Percentiles rank a stretch among this genome's conserved stretches.
These are phyloP conservation scores for Leavenworthia alabamica DNA, from an alignment of 345 rosid genomes.

Conservation along the genomic window DNA sequence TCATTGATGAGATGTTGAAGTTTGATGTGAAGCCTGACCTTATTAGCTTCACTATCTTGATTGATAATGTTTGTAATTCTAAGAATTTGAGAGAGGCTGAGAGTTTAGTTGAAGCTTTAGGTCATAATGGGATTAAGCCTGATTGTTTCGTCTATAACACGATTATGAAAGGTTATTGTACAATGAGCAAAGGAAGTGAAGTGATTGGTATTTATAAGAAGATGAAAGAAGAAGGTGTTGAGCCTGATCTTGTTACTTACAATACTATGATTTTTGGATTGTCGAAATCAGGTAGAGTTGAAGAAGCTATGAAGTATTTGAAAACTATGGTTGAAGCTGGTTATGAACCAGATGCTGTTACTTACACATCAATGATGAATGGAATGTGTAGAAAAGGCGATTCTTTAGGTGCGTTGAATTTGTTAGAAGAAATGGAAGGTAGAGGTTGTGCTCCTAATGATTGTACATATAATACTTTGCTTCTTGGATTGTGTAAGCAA, in stretches of 20 bases:
- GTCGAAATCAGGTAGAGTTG: conserved; percentile 69
- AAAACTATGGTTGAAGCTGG: conserved; percentile 58
- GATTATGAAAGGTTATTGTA: conserved; percentile 84
- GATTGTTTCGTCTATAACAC: conserved; percentile 81
- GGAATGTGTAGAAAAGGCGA: conserved; percentile 89
- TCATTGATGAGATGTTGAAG: conserved; percentile 51
- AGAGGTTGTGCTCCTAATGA: conserved; percentile 63
- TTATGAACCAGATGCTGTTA: conserved; percentile 57
- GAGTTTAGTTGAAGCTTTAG: conserved; percentile 41
- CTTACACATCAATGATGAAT: conserved; percentile 83
- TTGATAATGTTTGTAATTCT: conserved; percentile 80
- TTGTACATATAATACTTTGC: conserved; percentile 75
- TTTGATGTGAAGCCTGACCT: conserved; percentile 56
- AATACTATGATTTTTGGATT: conserved; percentile 85
- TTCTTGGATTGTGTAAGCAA: conserved; percentile 71
- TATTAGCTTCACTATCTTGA: conserved; percentile 75
- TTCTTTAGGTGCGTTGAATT: conserved; percentile 50
- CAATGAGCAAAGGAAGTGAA: conserved; percentile 62
- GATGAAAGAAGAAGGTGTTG: conserved; percentile 75
- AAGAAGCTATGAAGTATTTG: conserved; percentile 64
- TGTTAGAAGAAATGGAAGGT: conserved; percentile 74
- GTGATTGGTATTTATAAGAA: conserved; percentile 58
- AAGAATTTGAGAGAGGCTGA: conserved; percentile 70
- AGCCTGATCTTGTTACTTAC: conserved; percentile 81
- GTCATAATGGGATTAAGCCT: conserved; percentile 59